These are phyloP conservation scores for Aspergillus affinis DNA, from an alignment of 495 filamentous ascomycete species.

Conservation along the genomic window DNA sequence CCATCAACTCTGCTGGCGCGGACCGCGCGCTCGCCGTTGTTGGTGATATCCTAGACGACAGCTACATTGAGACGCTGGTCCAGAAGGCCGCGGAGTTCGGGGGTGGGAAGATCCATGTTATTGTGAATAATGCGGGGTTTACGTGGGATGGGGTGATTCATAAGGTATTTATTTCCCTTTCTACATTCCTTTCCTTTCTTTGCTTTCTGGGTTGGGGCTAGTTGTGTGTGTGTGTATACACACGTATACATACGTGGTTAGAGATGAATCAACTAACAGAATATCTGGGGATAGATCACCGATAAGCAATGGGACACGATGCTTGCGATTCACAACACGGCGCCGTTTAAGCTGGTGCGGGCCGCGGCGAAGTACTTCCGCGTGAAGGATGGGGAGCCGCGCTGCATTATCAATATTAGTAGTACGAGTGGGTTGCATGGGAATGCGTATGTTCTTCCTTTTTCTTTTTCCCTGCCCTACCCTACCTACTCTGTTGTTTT, in stretches of 20 bases:
- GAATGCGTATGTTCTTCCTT: slow-evolving; percentile 57
- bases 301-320: slow-evolving; percentile 93
- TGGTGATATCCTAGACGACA: slow-evolving; percentile 69
- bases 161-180: slow-evolving; percentile 51
- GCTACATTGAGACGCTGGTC: slow-evolving; percentile 66
- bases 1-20: slow-evolving; percentile 59
- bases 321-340: slow-evolving; percentile 74
- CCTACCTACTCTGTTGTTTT: too few relatives aligned
- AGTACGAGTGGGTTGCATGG: slow-evolving; percentile 78
- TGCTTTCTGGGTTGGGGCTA: too few relatives aligned
- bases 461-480: too few relatives aligned
- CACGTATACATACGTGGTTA: background rate
- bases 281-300: too few relatives aligned
- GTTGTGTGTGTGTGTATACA: too few relatives aligned
- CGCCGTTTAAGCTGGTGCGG: slow-evolving; percentile 78
- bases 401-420: slow-evolving; percentile 79
- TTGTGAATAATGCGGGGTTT: slow-evolving; percentile 86
- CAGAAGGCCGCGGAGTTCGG: slow-evolving; percentile 76
- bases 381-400: slow-evolving; percentile 75
- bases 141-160: slow-evolving; percentile 92
- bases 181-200: too few relatives aligned
- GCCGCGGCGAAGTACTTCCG: slow-evolving; percentile 83
- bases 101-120: slow-evolving; percentile 80
- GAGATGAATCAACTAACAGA: too few relatives aligned
- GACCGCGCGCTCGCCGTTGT: slow-evolving; percentile 64